Conservation (phyloP, 139 green algal species). For the Mychonastes homosphaera region DNA sequence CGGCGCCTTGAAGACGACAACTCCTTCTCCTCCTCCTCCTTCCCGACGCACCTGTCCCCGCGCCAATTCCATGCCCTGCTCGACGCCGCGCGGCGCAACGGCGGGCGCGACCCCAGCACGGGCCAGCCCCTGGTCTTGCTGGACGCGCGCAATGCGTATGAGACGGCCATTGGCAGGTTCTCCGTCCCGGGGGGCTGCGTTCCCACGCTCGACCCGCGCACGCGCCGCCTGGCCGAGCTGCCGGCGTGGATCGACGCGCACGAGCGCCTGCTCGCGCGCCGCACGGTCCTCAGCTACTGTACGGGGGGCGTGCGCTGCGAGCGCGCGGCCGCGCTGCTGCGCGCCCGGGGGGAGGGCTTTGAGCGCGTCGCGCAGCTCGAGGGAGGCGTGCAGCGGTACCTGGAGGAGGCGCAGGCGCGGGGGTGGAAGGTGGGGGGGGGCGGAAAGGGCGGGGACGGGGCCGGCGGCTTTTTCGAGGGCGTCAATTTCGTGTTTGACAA, state of each 20-base stretch:
- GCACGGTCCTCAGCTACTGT: constrained; percentile 45
- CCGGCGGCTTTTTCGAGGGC: constrained; percentile 59
- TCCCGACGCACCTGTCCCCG: constrained; percentile 11
- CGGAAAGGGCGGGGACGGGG: too few relatives aligned
- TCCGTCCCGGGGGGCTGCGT: constrained; percentile 18
- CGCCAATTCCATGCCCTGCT: constrained; percentile 15
- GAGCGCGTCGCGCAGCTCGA: constrained; percentile 52
- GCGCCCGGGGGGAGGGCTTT: constrained; percentile 44
- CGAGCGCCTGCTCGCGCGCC: constrained; percentile 2
- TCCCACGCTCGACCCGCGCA: constrained; percentile 34
- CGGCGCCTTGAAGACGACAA: neutral
- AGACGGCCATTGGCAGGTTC: constrained; percentile 56
- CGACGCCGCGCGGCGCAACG: too few relatives aligned
- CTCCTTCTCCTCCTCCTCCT: constrained; percentile 53
- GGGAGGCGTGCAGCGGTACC: constrained; percentile 72
- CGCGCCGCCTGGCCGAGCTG: constrained; percentile 59
- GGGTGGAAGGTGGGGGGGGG: too few relatives aligned
- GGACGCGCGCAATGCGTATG: constrained; percentile 66
- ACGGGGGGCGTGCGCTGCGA: constrained; percentile 78
- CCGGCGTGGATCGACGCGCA: constrained; percentile 56
- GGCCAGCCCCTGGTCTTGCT: constrained; percentile 49
- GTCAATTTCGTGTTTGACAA: constrained; percentile 59
- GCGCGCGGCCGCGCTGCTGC: constrained; percentile 57
- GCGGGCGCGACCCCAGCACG: constrained; percentile 30
- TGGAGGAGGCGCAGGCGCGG: constrained; percentile 67